A percentile compares a stretch with the other conserved stretches of the same genome.
Conservation (phyloP, 163 green algal species). For the Prototheca cutis region DNA sequence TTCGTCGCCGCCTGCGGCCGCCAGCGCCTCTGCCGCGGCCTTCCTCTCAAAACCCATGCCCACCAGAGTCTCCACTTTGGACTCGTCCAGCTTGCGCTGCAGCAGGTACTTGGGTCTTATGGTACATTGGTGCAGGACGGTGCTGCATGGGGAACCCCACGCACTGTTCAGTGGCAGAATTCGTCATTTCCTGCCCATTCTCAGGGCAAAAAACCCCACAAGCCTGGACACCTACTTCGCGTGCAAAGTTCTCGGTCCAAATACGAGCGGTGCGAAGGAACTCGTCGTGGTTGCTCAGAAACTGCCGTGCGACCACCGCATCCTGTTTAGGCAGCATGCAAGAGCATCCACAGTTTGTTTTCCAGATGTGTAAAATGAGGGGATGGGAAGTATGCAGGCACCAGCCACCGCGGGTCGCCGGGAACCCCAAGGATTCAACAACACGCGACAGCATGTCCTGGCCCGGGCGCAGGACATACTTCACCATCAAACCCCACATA, state of each 20-base stretch:
- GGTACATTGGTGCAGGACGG: too few relatives aligned
- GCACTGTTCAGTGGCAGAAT: too few relatives aligned
- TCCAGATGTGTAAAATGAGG: too few relatives aligned
- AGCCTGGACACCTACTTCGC: slow-evolving; percentile 4
- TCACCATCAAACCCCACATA: too few relatives aligned
- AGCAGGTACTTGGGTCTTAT: neutral
- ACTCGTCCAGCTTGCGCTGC: slow-evolving; percentile 18
- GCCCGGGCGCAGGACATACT: too few relatives aligned
- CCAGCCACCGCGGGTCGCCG: too few relatives aligned
- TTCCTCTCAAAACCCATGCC: slow-evolving; percentile 71
- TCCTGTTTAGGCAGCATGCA: slow-evolving; percentile 50
- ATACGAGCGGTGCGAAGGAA: slow-evolving; percentile 57
- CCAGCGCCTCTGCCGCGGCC: slow-evolving; percentile 42
- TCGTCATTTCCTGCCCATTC: too few relatives aligned
- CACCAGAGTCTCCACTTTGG: slow-evolving; percentile 47
- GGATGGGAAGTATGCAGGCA: too few relatives aligned
- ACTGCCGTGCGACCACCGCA: slow-evolving; percentile 81
- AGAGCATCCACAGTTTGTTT: neutral
- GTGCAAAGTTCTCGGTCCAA: slow-evolving; percentile 46
- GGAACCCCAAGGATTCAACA: too few relatives aligned
- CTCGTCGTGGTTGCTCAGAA: slow-evolving; percentile 43
- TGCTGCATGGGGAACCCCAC: too few relatives aligned
- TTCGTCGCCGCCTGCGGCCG: slow-evolving; percentile 49
- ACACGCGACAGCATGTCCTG: too few relatives aligned
- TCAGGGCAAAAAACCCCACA: neutral